Base-by-base conservation (phyloP, 129 eudicot species). In the Gnaphalium uliginosum region DNA sequence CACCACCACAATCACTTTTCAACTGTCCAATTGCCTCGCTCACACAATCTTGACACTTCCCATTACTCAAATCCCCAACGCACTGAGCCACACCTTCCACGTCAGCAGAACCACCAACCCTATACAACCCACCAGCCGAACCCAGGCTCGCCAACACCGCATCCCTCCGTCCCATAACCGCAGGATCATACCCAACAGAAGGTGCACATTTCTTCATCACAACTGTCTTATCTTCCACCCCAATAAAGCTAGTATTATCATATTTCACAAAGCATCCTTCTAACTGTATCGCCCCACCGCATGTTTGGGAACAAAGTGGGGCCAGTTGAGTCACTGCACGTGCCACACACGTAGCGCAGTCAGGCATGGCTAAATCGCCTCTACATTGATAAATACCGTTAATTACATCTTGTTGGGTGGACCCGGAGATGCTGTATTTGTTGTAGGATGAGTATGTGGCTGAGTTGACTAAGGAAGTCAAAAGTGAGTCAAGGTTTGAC, bases 381-480 rank as follows among this genome's bases (percentile, higher is more conserved):
- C 93, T 73, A 43, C 98, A 94, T 72, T 94, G 98, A 88, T 85
- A 94, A 18, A 94, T 73, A 54, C 98, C 98, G 87, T 88, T 87
- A 62, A 89, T 78, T 5, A 86, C 66, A 54, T 89, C 97, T 51
- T 84, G 85, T 43, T 83, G 86, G 79, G 81, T 82, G n/a, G 96
- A 80, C 0, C 98, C 98, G 21, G 83, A 82, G 76, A 93, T 73
- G 72, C 84, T 87, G 87, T 56, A 90, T 74, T 94, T 91, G 90
- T 91, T 94, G 98, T 94, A 94, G 80, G 98, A 67, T 0, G 93
- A 84, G 84, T 90, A 94, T 8, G 97, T 89, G 85, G 98, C 98
- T 24, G 98, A 88, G 97, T 90, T 94, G 66, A 90, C 93, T 1
- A 94, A 88, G 43, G 97, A 90, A n/a, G 91, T 88, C 58, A 94